Evolutionary conservation across 352 stramenopile species (phyloP).

Genomic region (Thalassiosira mediterranea): DNA sequence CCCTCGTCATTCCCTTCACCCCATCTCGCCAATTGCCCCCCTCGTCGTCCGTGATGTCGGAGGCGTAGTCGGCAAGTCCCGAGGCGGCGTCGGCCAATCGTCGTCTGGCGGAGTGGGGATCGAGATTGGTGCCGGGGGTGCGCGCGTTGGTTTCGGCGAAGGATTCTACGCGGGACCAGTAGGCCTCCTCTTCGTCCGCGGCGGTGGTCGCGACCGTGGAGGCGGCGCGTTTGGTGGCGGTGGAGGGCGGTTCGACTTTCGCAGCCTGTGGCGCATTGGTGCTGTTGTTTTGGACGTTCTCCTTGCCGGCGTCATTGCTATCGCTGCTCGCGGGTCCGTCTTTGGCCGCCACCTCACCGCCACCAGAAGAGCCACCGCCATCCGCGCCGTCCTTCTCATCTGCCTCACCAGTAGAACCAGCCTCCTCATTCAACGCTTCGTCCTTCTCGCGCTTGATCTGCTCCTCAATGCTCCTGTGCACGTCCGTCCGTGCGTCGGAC

Average conservation of each 20-base stretch:
- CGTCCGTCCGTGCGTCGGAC: slow-evolving; percentile 28
- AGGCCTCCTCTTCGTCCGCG: slow-evolving; percentile 33
- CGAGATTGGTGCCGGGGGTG: slow-evolving; percentile 1
- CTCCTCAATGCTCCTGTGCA: slow-evolving; percentile 27
- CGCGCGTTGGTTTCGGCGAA: slow-evolving; percentile 27
- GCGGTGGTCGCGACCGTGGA: background rate
- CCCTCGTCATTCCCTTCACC: slow-evolving; percentile 20
- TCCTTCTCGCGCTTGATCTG: background rate
- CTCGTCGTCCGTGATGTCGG: slow-evolving; percentile 36
- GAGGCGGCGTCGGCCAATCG: slow-evolving; percentile 13
- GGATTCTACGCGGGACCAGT: slow-evolving; percentile 39
- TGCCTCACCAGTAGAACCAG: too few species aligned
- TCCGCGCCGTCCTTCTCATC: background rate
- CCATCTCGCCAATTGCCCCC: slow-evolving; percentile 29
- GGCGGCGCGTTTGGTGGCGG: background rate
- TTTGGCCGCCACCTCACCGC: background rate
- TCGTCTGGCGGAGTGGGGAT: slow-evolving; percentile 1
- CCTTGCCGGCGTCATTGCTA: background rate
- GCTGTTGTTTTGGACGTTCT: too few species aligned
- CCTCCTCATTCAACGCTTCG: background rate
- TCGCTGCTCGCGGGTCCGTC: background rate
- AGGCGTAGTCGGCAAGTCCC: slow-evolving; percentile 24
- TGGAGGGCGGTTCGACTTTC: slow-evolving; percentile 1
- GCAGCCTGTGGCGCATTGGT: too few species aligned
- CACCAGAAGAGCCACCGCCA: too few species aligned